These are phyloP conservation scores for Diaporthe longicolla DNA, from an alignment of 2,329 filamentous ascomycete species.

Conservation along the genomic window DNA sequence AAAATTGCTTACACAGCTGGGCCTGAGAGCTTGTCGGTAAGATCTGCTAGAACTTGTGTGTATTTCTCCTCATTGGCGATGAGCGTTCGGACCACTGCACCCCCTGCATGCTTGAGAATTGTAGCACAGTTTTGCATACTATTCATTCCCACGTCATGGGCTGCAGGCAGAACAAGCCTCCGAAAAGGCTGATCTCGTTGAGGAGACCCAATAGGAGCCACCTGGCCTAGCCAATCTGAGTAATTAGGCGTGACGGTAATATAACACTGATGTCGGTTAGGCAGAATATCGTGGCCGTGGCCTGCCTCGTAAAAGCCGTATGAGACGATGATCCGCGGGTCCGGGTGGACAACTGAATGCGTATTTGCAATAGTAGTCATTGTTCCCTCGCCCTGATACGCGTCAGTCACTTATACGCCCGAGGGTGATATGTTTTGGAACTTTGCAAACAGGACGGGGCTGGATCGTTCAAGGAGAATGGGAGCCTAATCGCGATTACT, in stretches of 20 bases:
- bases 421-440: not conserved
- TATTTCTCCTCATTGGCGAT: constrained; percentile 46
- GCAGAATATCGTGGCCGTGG: constrained; percentile 57
- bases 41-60: constrained; percentile 42
- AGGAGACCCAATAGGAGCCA: constrained; percentile 56
- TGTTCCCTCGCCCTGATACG: constrained; percentile 52
- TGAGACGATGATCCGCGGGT: constrained; percentile 56
- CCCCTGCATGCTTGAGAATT: constrained; percentile 55
- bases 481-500: not conserved
- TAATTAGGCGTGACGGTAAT: constrained; percentile 61
- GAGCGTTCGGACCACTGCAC: constrained; percentile 49
- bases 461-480: not conserved
- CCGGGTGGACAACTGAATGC: constrained; percentile 48
- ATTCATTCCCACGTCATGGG: constrained; percentile 67
- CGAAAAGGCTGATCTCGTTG: constrained; percentile 57
- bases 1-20: constrained; percentile 44
- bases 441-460: not conserved
- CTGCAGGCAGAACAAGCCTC: constrained; percentile 59
- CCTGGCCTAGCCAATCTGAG: constrained; percentile 58
- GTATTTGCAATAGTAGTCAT: constrained; percentile 53
- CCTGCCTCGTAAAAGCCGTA: constrained; percentile 67
- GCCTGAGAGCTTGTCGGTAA: constrained; percentile 49
- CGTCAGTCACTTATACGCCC: not conserved
- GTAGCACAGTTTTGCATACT: constrained; percentile 59
- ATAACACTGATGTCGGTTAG: constrained; percentile 60